Evolutionary conservation across 73 alveolate species (phyloP), one percentile per base, ranked within the genome.

Genomic region (Paraurostyla sp.): DNA sequence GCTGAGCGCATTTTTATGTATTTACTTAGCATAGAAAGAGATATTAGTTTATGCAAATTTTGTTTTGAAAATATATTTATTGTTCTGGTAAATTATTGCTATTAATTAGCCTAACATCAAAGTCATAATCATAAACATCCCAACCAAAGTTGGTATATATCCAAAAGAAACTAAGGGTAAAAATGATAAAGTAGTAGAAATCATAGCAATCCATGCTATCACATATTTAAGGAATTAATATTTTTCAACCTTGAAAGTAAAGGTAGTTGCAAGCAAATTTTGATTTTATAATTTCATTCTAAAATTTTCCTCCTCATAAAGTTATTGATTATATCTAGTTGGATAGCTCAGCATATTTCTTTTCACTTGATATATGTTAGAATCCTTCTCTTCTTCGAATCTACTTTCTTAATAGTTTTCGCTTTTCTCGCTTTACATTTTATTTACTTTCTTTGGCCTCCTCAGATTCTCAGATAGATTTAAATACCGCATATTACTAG

Each of bases 1-100:
- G 25, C 82, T 65, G 23, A 65, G 6, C 3, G 82, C 82, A 22
- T 65, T 65, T 65, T 65, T 65, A 40, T 65, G 82, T 1, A 65
- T 30, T 2, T 38, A 18, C 11, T 65, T 32, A 7, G 41, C 41
- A 58, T 65, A 65, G 41, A 36, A 65, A 4, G 82, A 65, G 40
- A 65, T 32, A 38, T 65, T 65, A 1, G 82, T 65, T 40, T 65
- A 22, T 1, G 82, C 82, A 38, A 65, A 65, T 65, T 36, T 65
- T 38, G 82, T 65, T 1, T 56, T 7, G 36, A 65, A 65, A 1
- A 65, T 65, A 38, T 65, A 38, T 22, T 65, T 65, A 30, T 65
- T 65, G 25, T 65, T 65, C 25, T 65, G 58, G 25, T 65, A 65
- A 1, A 65, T 65, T 3, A 65, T 65, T 11, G 60, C 82, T 15